Evolutionary conservation across 768 basidiomycete species (phyloP).

Genomic region (Russula ochroleuca): DNA sequence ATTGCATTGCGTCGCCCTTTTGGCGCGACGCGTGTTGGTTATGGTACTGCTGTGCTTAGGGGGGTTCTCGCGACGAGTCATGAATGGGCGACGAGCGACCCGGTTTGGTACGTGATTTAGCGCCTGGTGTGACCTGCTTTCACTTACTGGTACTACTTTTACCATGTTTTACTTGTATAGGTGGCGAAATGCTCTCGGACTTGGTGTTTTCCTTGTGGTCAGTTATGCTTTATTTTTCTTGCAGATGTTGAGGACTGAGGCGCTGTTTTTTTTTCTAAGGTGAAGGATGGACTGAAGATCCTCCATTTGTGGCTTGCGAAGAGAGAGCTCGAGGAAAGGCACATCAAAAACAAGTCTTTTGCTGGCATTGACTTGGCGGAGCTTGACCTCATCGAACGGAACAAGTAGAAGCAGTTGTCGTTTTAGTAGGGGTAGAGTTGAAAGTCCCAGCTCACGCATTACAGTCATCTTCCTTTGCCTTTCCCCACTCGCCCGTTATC

Average conservation of each 20-base stretch:
- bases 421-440: neutral
- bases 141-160: no score
- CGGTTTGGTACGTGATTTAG: conserved; percentile 52
- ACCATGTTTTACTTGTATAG: conserved; percentile 32
- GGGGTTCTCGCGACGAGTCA: conserved; percentile 47
- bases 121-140: neutral
- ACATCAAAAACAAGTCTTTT: conserved; percentile 67
- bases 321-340: conserved; percentile 63
- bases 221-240: neutral
- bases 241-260: neutral
- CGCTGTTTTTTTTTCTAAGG: conserved; percentile 36
- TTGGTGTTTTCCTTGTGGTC: conserved; percentile 67
- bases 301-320: conserved; percentile 66
- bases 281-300: conserved; percentile 63
- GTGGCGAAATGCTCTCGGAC: conserved; percentile 67
- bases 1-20: neutral
- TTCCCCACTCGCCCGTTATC: no score
- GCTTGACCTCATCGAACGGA: conserved; percentile 52
- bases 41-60: conserved; percentile 31
- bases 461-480: neutral
- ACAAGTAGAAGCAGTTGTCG: neutral
- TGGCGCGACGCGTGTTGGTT: neutral
- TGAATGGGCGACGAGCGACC: conserved; percentile 64
- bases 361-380: conserved; percentile 63
- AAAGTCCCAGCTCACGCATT: neutral